phyloP scores from a whole-genome alignment of 2,329 filamentous ascomycete species.

The Drechslerella coelobrocha region DNA sequence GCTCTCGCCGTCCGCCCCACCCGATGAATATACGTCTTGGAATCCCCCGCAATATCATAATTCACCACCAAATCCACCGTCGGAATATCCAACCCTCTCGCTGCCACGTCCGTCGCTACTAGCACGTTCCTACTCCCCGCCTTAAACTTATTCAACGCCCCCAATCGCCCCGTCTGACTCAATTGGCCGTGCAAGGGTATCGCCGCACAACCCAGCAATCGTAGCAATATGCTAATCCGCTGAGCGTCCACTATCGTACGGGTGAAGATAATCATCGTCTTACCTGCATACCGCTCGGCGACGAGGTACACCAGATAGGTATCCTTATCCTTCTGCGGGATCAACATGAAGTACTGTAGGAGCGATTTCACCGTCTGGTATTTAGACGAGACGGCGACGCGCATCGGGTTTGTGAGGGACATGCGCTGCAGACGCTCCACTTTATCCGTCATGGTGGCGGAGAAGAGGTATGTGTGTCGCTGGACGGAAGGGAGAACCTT shows the following conservation, averaged over 20 bases:
- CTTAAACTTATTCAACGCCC: constrained; percentile 88
- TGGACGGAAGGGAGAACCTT: constrained; percentile 78
- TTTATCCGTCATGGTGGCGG: constrained; percentile 90
- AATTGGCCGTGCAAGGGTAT: constrained; percentile 94
- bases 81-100: constrained; percentile 89
- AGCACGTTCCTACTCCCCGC: constrained; percentile 81
- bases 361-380: constrained; percentile 92
- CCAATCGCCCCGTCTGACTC: constrained; percentile 83
- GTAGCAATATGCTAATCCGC: constrained; percentile 79
- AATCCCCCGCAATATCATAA: constrained; percentile 81
- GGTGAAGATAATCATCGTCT: constrained; percentile 87
- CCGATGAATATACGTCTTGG: constrained; percentile 94
- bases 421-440: constrained; percentile 92
- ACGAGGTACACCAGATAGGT: constrained; percentile 84
- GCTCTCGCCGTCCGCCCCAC: constrained; percentile 95
- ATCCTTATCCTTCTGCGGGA: constrained; percentile 87
- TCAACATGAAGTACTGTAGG: constrained; percentile 83
- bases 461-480: constrained; percentile 85
- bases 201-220: constrained; percentile 83
- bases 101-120: constrained; percentile 91
- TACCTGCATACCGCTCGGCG: constrained; percentile 79
- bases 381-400: constrained; percentile 80
- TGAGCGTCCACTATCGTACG: constrained; percentile 91
- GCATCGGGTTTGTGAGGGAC: constrained; percentile 80
- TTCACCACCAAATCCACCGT: constrained; percentile 89